phyloP scores from a whole-genome alignment of 345 rosid genomes.

The Mangifera indica region DNA sequence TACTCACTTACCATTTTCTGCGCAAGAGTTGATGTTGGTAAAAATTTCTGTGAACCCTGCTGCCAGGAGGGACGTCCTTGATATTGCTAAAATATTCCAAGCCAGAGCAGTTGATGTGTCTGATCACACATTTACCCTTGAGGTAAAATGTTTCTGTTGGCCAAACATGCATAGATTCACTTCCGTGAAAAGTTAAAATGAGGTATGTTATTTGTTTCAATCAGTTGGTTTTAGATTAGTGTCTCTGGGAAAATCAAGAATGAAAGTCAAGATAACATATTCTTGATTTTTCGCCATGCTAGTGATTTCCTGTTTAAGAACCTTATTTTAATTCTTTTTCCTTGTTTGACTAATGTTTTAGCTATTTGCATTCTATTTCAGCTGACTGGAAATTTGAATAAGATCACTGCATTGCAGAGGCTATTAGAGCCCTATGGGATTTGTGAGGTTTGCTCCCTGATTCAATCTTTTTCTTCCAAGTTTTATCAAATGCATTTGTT shows the following conservation, averaged over 20 bases:
- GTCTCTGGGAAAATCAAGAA: no score
- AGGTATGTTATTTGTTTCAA: no score
- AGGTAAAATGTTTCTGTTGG: conserved; percentile 33
- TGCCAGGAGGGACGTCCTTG: conserved; percentile 67
- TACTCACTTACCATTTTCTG: conserved; percentile 66
- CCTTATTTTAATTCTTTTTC: not conserved
- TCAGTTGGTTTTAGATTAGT: no score
- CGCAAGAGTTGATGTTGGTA: conserved; percentile 63
- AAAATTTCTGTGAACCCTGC: conserved; percentile 57
- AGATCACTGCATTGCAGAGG: conserved; percentile 64
- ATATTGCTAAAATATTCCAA: conserved; percentile 67
- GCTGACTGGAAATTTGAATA: conserved; percentile 63
- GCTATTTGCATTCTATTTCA: conserved; percentile 24
- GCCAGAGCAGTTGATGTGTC: conserved; percentile 71
- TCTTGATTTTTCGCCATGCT: not conserved
- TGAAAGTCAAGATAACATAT: no score
- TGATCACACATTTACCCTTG: conserved; percentile 75
- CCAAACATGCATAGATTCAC: not conserved
- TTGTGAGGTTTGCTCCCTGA: conserved; percentile 50
- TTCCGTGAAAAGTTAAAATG: not conserved
- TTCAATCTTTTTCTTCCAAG: not conserved
- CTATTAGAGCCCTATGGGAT: conserved; percentile 60
- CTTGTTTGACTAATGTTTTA: not conserved
- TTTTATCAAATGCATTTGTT: not conserved
- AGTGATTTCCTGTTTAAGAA: not conserved